Evolutionary conservation across 2,329 filamentous ascomycete genomes (phyloP), one percentile per base, ranked within the genome.

Genomic region (Aspergillus sojae): DNA sequence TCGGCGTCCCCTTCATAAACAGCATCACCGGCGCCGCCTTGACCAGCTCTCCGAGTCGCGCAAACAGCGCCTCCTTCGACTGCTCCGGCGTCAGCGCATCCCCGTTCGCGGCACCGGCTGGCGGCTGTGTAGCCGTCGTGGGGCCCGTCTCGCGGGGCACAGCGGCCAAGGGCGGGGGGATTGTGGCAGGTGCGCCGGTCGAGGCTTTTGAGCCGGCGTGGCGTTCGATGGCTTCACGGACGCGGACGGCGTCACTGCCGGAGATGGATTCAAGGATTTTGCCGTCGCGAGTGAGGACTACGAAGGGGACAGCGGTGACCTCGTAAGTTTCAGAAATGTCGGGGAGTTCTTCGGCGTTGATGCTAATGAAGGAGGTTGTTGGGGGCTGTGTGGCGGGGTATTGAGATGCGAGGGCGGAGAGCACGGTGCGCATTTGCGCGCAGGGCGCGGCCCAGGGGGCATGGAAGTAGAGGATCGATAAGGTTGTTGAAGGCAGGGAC

Each of bases 1-100:
- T 92, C 0, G 93, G 93, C 3, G 92, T 96, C n/a, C 93, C 94
- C 82, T 97, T 97, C 93, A 97, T 97, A 80, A 99, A 99, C 32
- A 99, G 84, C 95, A 99, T 99, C 36, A 99, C 94, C 0, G 94
- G 93, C 36, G 95, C 94, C 5, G 95, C 95, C 82, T 94, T 96
- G 69, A 98, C 94, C 41, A 99, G 85, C 70, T 96, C 91, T 23
- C 81, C 86, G 43, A 99, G 83, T 36, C 94, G 86, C 77, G 91
- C 89, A 78, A 93, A 89, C 60, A 99, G 82, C 68, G 96, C 93
- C 77, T 97, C 92, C 81, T 94, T 94, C 57, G 86, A 85, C 78
- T 88, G 85, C 61, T 81, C 84, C n/a, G 77, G 68, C 2, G 75
- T 72, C 61, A 74, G 57, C 14, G 68, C 66, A 4, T 62, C 67